Conservation (phyloP, 257 asterid genomes). For the Solanum chiquidenum region DNA sequence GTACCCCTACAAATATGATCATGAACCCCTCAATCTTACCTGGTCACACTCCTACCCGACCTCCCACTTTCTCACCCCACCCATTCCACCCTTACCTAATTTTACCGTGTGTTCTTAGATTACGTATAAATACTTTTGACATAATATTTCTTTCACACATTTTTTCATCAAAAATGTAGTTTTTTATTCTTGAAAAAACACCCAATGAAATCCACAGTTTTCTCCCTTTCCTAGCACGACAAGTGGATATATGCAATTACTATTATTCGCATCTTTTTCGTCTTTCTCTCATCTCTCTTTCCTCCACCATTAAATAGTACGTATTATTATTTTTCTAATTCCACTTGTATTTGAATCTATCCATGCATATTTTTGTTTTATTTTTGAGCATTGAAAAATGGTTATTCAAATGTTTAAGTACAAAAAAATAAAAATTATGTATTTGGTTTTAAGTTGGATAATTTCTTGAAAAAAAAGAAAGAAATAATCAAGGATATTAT, state of each 20-base stretch:
- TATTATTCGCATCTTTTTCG: neutral
- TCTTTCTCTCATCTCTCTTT: neutral
- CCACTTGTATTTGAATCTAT: neutral
- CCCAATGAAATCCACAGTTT: neutral
- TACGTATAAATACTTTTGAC: too few species aligned
- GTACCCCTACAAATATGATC: too few species aligned
- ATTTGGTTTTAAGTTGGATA: neutral
- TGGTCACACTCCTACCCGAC: too few species aligned
- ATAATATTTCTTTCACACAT: too few species aligned
- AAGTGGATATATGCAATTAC: neutral
- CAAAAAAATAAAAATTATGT: neutral
- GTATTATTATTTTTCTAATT: neutral
- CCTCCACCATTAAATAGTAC: neutral
- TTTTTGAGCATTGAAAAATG: neutral
- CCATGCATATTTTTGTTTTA: neutral
- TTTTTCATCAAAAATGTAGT: too few species aligned
- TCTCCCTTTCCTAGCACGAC: neutral
- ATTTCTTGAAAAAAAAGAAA: neutral
- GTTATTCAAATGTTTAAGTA: neutral
- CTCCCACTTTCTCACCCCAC: too few species aligned
- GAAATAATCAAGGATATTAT: neutral
- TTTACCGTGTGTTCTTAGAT: too few species aligned
- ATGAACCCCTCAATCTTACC: too few species aligned
- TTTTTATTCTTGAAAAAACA: neutral
- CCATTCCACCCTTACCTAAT: too few species aligned